Evolutionary conservation across 1,284 basidiomycete genomes (phyloP), one percentile per base, ranked within the genome.

Genomic region (Tilletia caries): DNA sequence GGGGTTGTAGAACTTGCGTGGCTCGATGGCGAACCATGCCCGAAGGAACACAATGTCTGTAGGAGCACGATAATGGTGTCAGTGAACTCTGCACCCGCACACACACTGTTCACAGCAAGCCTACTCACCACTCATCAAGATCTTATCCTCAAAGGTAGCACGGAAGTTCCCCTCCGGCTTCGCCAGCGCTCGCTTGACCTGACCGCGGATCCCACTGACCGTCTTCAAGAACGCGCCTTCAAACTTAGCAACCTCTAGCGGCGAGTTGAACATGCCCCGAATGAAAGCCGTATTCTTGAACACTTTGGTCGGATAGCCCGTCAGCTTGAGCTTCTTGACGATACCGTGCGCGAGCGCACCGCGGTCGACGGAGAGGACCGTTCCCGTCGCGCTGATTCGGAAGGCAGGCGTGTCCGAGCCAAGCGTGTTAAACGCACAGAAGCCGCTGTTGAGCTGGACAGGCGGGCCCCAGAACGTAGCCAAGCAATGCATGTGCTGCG

Each of bases 201-300:
- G 95, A 23, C 95, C 95, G 46, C 96, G 86, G 70, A 99, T 92
- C 4, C 95, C 96, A 4, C 92, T 95, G 8, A 98, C 96, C 0
- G 96, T 98, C 75, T 91, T 88, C 70, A 99, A 89, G 82, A 92
- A 93, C 15, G 95, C 96, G 12, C 96, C 96, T 84, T 99, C 96
- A 78, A 98, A 98, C 84, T 97, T 98, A 71, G 95, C 93, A 13
- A 98, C 94, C 84, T 98, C 95, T 37, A 98, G 87, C 13, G 92
- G 89, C 65, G 89, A 90, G 71, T 86, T 90, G 86, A 98, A 98
- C 95, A 99, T 99, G 82, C 97, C 93, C 86, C 91, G 94, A 78
- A 99, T 87, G 83, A 98, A 99, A 0, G 94, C 96, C 18, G 96
- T 99, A 85, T 99, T 99, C 86, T 98, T 98, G 88, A 91, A 98